phyloP scores from a whole-genome alignment of 805 yeast genomes.

The Candida ovalis region DNA sequence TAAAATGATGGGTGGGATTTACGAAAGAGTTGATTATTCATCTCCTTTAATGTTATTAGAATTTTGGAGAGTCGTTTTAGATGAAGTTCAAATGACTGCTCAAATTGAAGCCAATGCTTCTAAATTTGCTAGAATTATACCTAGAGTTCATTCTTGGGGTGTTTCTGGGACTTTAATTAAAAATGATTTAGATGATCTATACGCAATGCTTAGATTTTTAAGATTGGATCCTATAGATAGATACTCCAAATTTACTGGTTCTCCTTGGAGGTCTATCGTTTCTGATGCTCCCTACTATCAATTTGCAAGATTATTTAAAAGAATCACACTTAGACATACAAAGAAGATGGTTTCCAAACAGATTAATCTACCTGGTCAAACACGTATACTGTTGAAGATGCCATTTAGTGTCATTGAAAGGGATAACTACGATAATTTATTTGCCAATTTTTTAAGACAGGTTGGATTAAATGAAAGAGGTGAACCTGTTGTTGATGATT shows the following conservation, averaged over 20 bases:
- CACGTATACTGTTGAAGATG: conserved; percentile 60
- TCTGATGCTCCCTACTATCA: conserved; percentile 33
- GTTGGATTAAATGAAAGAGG: conserved; percentile 54
- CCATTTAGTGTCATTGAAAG: conserved; percentile 83
- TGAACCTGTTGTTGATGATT: conserved; percentile 43
- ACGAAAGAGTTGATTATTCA: conserved; percentile 50
- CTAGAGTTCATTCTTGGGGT: conserved; percentile 92
- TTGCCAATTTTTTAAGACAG: conserved; percentile 52
- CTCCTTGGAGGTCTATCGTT: conserved; percentile 28
- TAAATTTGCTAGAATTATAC: conserved; percentile 71
- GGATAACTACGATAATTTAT: conserved; percentile 68
- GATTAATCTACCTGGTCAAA: conserved; percentile 75
- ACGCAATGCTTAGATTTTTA: conserved; percentile 66
- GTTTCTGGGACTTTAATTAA: conserved; percentile 94
- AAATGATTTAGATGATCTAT: conserved; percentile 60
- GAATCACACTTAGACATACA: conserved; percentile 71
- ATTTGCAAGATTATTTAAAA: conserved; percentile 49
- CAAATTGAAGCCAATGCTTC: conserved; percentile 72
- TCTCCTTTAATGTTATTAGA: conserved; percentile 81
- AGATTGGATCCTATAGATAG: conserved; percentile 59
- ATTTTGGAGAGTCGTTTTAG: conserved; percentile 86
- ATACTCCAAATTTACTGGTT: conserved; percentile 15
- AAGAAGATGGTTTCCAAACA: conserved; percentile 78
- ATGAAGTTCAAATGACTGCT: conserved; percentile 93
- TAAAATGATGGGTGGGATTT: conserved; percentile 5